Evolutionary conservation across 345 rosid species (phyloP), one percentile per base, ranked within the genome.

Genomic region (Turritis glabra): DNA sequence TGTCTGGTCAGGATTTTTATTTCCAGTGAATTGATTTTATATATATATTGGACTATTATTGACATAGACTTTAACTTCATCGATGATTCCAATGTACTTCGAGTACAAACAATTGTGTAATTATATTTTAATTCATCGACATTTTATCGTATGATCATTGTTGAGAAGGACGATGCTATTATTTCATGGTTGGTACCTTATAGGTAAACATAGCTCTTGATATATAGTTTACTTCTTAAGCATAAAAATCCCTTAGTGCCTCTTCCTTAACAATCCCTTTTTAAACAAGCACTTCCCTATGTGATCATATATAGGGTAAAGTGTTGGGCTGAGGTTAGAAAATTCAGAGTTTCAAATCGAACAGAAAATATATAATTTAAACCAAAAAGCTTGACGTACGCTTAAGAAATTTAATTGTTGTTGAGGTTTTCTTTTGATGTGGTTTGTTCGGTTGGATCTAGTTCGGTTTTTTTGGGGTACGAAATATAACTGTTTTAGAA

Each of bases 61-160:
- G 53, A 18, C 43, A 38, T 38, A 40, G 26, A 26, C 30, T 17
- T 48, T 72, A 51, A 35, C 61, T 50, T 61, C n/a, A 61, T 8
- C 23, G 52, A 61, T 37, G 76, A 12, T 38, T 51, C 23, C 30
- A 60, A 60, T 71, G 52, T 26, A 17, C 67, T 33, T 21, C 22
- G 35, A 47, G 50, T 40, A 43, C 25, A 62, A 15, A 18, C 53
- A 27, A 27, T 64, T 27, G 27, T 17, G 53, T 10, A 46, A 63
- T 2, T 43, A 10, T 63, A n/a, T 8, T 23, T 8, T n/a, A 8
- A 14, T 43, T 22, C 53, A 19, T 27, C 52, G 30, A 18, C 43
- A 61, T 69, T 19, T 43, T n/a, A 70, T 57, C 8, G 23, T 50
- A 44, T 57, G 33, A 33, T 32, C 35, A 35, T 32, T 12, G 26